Percentiles rank a stretch among this genome's conserved stretches.
Evolutionary conservation across 2,329 filamentous ascomycete genomes (phyloP).

Genomic region (Trichoderma oligosporum): DNA sequence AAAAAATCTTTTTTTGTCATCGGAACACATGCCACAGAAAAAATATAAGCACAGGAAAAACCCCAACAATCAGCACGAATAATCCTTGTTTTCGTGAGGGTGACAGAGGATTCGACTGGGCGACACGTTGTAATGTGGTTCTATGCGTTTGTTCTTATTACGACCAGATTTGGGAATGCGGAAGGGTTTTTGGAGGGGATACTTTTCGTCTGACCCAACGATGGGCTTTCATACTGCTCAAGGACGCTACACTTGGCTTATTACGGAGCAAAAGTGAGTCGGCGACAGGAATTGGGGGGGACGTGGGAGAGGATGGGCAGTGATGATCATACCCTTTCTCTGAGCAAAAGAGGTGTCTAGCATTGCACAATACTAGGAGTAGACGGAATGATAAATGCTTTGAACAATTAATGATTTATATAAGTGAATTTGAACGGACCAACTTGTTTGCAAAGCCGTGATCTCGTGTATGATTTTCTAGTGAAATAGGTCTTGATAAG

Average conservation of each 20-base stretch:
- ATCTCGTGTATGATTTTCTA: too few relatives aligned
- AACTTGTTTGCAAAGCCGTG: too few relatives aligned
- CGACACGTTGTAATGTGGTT: conserved; percentile 13
- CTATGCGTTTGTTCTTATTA: conserved; percentile 4
- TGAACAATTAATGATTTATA: conserved; percentile 21
- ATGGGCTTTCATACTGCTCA: conserved; percentile 18
- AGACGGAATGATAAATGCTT: conserved; percentile 36
- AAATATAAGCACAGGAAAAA: conserved; percentile 37
- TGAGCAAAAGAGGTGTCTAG: conserved; percentile 32
- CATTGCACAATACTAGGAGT: conserved; percentile 35
- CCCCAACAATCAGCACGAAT: conserved; percentile 21
- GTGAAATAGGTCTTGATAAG: too few relatives aligned
- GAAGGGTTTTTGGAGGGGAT: neutral
- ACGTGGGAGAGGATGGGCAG: conserved; percentile 20
- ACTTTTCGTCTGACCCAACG: conserved; percentile 4
- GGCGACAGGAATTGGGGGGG: conserved; percentile 17
- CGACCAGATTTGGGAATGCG: neutral
- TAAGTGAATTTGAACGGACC: neutral
- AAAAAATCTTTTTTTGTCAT: conserved; percentile 31
- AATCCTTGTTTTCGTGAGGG: conserved; percentile 15
- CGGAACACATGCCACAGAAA: conserved; percentile 28
- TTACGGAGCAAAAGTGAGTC: conserved; percentile 19
- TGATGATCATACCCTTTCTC: conserved; percentile 27
- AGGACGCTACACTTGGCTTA: conserved; percentile 21
- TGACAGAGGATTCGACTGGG: conserved; percentile 12